Base-by-base conservation (phyloP, 2,329 filamentous ascomycete genomes). In the Fusarium sp. region DNA sequence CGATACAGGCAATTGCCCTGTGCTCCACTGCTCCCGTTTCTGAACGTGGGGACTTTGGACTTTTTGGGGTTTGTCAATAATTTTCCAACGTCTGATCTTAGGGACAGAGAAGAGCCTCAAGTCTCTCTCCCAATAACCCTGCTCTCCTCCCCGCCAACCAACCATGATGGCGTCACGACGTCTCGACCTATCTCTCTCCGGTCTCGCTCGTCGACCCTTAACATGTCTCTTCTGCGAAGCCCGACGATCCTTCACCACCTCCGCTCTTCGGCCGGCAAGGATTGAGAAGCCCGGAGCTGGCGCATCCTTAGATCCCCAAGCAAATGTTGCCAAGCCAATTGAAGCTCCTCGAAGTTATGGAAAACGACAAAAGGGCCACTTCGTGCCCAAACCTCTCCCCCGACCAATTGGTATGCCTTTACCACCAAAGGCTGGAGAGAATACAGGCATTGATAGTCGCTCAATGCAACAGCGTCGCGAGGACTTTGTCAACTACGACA, bases 401-500 rank as follows among this genome's bases (percentile, higher is more conserved):
- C 89, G 93, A 40, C 95, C 96, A 16, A 95, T 99, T 72, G 96
- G 96, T 67, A 89, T 97, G 80, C 84, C 86, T 13, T 82, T 88
- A 40, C 92, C 94, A 4, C 96, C 96, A 0, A 82, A 85, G 62
- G 82, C 88, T 15, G 94, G 94, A 64, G 90, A 98, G 79, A 98
- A 98, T 81, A 91, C 90, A 3, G 94, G 94, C 56, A 80, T 92
- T 66, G 93, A 97, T 75, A 76, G 73, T 20, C 89, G 94, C 43
- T 86, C 90, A 2, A 79, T 92, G 67, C 84, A 84, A 66, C 85
- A 97, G 81, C 88, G 89, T 52, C 87, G 90, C 43, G 89, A 93
- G 69, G 94, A 97, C 77, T 94, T 97, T 77, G 89, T 93, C 69
- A 85, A 96, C 80, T 94, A 93, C 76, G 91, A 96, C 62, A 94